Evolutionary conservation across 805 yeast species (phyloP).

Genomic region (Monosporozyma unispora): DNA sequence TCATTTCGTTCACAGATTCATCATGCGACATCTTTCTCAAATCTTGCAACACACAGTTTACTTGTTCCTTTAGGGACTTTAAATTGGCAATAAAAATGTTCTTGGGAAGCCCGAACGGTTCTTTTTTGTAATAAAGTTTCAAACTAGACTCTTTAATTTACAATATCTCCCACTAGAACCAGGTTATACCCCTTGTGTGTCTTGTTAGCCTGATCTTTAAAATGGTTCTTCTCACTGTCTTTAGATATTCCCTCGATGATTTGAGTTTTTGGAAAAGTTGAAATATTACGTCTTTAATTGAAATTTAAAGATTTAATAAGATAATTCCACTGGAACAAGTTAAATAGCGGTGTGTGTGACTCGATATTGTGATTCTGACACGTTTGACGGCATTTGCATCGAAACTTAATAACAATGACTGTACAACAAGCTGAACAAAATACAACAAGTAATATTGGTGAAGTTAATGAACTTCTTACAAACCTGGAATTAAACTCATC

Average conservation of each 20-base stretch:
- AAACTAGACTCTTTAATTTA: neutral
- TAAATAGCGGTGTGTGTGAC: neutral
- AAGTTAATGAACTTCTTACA: slow-evolving; percentile 4
- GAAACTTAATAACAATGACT: neutral
- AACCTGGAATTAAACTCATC: slow-evolving; percentile 8
- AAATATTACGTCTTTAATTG: neutral
- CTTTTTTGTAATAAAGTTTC: neutral
- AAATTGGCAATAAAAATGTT: neutral
- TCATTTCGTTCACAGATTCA: neutral
- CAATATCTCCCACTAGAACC: neutral
- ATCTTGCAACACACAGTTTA: neutral
- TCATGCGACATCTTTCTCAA: neutral
- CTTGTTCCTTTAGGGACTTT: neutral
- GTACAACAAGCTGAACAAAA: neutral
- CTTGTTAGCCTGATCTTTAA: neutral
- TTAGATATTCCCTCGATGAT: neutral
- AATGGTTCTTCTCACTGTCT: neutral
- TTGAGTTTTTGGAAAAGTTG: neutral
- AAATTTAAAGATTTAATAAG: neutral
- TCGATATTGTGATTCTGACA: neutral
- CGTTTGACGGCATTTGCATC: neutral
- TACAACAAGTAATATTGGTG: neutral
- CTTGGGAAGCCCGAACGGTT: neutral
- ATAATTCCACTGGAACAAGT: neutral
- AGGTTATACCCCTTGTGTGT: neutral